Evolutionary conservation across 78 protist species (phyloP).

Genomic region (Tieghemostelium lacteum): DNA sequence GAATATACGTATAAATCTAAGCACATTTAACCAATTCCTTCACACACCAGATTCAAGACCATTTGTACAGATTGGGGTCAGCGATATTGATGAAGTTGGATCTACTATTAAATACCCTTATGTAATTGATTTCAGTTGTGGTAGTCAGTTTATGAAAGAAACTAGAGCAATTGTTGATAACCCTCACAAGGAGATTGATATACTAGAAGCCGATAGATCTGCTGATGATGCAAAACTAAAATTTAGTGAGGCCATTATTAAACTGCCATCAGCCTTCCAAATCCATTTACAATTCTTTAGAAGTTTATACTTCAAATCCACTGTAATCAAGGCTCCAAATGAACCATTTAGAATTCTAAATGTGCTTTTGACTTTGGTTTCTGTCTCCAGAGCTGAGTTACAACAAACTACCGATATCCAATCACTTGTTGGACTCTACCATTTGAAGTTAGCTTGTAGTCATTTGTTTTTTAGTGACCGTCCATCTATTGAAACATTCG

Average conservation of each 20-base stretch:
- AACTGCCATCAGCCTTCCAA: conserved; percentile 20
- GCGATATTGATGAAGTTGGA: conserved; percentile 49
- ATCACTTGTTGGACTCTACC: not conserved
- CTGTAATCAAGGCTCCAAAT: not conserved
- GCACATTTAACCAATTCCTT: conserved; percentile 18
- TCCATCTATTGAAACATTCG: no score
- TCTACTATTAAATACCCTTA: conserved; percentile 18
- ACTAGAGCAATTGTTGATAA: no score
- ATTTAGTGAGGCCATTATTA: not conserved
- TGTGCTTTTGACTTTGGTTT: not conserved
- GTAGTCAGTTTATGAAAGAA: conserved; percentile 7
- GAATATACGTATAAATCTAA: conserved; percentile 14
- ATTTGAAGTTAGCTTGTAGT: not conserved
- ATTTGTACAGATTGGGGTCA: not conserved
- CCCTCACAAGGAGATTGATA: not conserved
- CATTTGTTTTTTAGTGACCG: not conserved
- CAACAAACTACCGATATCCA: not conserved
- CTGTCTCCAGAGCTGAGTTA: not conserved
- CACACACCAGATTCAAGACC: conserved; percentile 12
- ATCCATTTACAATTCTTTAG: not conserved
- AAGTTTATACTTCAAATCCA: not conserved
- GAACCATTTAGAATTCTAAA: not conserved
- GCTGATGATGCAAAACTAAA: conserved; percentile 11
- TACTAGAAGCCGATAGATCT: not conserved
- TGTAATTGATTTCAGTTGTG: conserved; percentile 13